Percentiles rank a stretch among this genome's conserved stretches.
phyloP scores from a whole-genome alignment of 371 early-diverging fungal genomes.

The Syncephalis plumigaleata region DNA sequence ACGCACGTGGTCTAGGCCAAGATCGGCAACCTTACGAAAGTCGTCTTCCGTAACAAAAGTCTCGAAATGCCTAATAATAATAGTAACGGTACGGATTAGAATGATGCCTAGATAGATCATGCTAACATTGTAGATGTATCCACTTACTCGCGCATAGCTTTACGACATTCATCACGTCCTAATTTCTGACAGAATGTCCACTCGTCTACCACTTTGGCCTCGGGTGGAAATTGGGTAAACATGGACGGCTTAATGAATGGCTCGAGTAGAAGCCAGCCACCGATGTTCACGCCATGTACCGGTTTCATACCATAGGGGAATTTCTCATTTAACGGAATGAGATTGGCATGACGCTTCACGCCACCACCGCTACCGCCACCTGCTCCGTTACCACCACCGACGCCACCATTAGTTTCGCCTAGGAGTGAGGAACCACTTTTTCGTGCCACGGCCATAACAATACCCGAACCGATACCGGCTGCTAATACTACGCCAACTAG shows the following conservation, averaged over 20 bases:
- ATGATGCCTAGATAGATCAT: too few relatives aligned
- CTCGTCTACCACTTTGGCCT: constrained; percentile 21
- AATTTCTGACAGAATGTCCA: constrained; percentile 20
- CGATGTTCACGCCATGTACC: constrained; percentile 40
- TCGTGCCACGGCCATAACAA: too few relatives aligned
- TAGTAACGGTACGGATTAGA: too few relatives aligned
- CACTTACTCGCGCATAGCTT: constrained; percentile 7
- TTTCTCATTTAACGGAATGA: constrained; percentile 9
- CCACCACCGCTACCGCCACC: constrained; percentile 1
- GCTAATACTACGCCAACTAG: too few relatives aligned
- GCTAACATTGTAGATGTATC: too few relatives aligned
- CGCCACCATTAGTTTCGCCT: too few relatives aligned
- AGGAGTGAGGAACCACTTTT: too few relatives aligned
- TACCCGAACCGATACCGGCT: too few relatives aligned
- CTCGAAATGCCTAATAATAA: constrained; percentile 16
- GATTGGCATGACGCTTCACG: constrained; percentile 8
- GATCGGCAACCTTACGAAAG: constrained; percentile 13
- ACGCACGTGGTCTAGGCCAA: constrained; percentile 27
- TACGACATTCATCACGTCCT: constrained; percentile 11
- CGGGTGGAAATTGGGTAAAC: constrained; percentile 11
- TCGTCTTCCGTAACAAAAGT: constrained; percentile 25
- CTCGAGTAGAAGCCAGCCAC: constrained; percentile 44
- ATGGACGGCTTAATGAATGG: constrained; percentile 21
- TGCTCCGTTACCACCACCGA: too few relatives aligned
- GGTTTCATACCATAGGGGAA: constrained; percentile 12